phyloP scores from a whole-genome alignment of 305 asterid genomes.

The Fraxinus velutina region DNA sequence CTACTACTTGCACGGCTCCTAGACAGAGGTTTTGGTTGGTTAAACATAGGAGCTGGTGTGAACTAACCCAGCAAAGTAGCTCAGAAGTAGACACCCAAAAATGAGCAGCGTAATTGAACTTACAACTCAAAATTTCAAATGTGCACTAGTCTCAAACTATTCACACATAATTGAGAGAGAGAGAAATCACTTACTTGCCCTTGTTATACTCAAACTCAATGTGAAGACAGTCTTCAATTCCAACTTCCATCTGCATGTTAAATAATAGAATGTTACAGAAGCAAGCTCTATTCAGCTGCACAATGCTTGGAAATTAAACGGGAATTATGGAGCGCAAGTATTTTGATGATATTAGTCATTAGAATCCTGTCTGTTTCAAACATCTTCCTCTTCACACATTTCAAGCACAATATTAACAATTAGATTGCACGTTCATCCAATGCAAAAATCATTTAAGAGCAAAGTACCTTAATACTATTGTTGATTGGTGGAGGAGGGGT shows the following conservation, averaged over 20 bases:
- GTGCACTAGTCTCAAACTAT: neutral
- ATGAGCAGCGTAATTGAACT: neutral
- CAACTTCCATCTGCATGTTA: slow-evolving; percentile 90
- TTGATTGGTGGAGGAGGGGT: slow-evolving; percentile 69
- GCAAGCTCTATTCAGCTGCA: slow-evolving; percentile 6
- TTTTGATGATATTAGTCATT: neutral
- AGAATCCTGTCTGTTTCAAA: slow-evolving; percentile 1
- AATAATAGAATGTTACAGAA: slow-evolving; percentile 9
- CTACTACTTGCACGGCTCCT: neutral
- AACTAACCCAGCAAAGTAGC: neutral
- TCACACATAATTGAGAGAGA: neutral
- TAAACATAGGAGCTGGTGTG: neutral
- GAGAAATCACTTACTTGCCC: slow-evolving; percentile 67
- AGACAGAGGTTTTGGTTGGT: neutral
- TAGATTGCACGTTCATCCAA: slow-evolving; percentile 2
- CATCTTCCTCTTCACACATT: neutral
- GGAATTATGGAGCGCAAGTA: neutral
- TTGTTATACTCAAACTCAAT: slow-evolving; percentile 96
- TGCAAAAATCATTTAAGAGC: slow-evolving; percentile 14
- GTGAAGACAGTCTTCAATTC: slow-evolving; percentile 98
- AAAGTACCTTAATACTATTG: slow-evolving; percentile 80
- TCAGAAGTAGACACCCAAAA: slow-evolving; percentile 1
- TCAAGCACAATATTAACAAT: neutral
- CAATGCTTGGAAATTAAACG: neutral
- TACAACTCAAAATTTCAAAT: neutral